These are phyloP conservation scores for Penicillium janthinellum DNA, from an alignment of 2,329 filamentous ascomycete genomes.

Conservation along the genomic window DNA sequence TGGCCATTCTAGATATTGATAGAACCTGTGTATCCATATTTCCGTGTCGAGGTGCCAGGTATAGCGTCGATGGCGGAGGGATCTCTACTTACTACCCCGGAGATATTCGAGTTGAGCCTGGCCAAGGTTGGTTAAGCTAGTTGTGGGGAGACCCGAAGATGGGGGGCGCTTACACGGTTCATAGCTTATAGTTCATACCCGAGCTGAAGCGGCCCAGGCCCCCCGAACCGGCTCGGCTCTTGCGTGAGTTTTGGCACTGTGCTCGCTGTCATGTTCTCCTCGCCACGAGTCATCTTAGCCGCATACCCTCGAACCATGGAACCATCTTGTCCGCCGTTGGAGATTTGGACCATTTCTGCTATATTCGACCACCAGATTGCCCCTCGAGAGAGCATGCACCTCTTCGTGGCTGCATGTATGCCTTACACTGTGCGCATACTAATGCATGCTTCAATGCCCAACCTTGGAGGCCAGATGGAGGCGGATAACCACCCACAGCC, in stretches of 20 bases:
- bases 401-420: constrained; percentile 2
- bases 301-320: constrained; percentile 25
- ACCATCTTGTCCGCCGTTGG: neutral
- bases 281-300: constrained; percentile 15
- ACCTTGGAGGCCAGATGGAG: constrained; percentile 34
- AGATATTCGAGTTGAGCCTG: neutral
- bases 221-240: constrained; percentile 2
- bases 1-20: neutral
- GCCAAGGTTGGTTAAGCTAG: constrained; percentile 17
- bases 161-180: constrained; percentile 4
- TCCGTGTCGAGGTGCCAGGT: neutral
- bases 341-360: neutral
- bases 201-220: constrained; percentile 3
- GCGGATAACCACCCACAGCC: constrained; percentile 32
- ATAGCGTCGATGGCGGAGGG: neutral
- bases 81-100: neutral
- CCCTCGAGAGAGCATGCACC: neutral
- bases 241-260: neutral
- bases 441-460: constrained; percentile 48
- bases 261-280: neutral
- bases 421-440: neutral
- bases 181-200: neutral
- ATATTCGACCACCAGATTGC: neutral
- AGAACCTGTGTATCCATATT: neutral
- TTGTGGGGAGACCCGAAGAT: constrained; percentile 1